These are phyloP conservation scores for Globisporangium rhizosaccharum DNA, from an alignment of 352 stramenopile species.

Conservation along the genomic window DNA sequence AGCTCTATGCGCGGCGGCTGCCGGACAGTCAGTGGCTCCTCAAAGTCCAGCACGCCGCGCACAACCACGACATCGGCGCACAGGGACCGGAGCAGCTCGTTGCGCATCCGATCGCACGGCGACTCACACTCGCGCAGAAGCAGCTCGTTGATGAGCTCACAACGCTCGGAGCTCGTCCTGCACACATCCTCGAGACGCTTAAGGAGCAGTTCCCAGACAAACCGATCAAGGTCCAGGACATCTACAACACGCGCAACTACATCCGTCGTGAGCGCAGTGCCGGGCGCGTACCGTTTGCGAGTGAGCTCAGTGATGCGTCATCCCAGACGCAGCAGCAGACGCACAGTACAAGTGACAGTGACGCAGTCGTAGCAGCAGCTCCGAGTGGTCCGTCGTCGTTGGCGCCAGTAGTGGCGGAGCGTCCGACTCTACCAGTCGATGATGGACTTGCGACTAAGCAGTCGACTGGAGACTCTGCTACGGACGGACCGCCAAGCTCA, in stretches of 20 bases:
- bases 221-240: conserved; percentile 41
- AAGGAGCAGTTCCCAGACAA: conserved; percentile 34
- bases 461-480: too few relatives aligned
- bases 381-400: too few relatives aligned
- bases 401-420: too few relatives aligned
- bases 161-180: conserved; percentile 21
- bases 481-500: too few relatives aligned
- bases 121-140: conserved; percentile 34
- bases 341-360: background rate
- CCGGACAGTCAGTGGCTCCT: conserved; percentile 24
- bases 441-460: too few relatives aligned
- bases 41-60: conserved; percentile 23
- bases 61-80: conserved; percentile 26
- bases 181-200: conserved; percentile 33
- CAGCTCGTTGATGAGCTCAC: conserved; percentile 33
- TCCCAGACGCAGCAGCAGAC: background rate
- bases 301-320: background rate
- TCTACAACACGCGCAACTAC: conserved; percentile 48
- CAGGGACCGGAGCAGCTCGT: conserved; percentile 17
- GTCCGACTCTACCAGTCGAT: too few relatives aligned
- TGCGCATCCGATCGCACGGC: conserved; percentile 24
- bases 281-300: conserved; percentile 23
- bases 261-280: conserved; percentile 33
- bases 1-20: conserved; percentile 31
- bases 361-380: background rate